These are phyloP conservation scores for Trichoderma citrinoviride DNA, from an alignment of 2,329 filamentous ascomycete species.

Conservation along the genomic window DNA sequence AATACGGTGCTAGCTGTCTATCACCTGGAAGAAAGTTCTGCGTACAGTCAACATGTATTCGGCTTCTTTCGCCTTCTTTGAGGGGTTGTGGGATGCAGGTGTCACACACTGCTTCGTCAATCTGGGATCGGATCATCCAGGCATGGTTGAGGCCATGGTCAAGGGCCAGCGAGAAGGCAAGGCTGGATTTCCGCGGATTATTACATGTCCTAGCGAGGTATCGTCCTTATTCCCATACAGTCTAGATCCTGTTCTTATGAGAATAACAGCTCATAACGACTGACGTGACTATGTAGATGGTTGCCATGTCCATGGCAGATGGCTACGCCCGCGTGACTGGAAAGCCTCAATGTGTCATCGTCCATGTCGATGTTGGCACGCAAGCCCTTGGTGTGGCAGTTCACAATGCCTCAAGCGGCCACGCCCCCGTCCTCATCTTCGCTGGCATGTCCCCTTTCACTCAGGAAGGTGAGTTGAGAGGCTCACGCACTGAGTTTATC, in stretches of 20 bases:
- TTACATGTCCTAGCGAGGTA: slow-evolving; percentile 6
- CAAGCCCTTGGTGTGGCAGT: not conserved
- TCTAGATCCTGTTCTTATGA: not conserved
- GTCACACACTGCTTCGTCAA: slow-evolving; percentile 6
- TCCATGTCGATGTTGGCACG: not conserved
- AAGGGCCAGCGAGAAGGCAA: not conserved
- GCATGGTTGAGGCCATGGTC: not conserved
- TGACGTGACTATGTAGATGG: not conserved
- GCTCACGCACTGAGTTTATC: not conserved
- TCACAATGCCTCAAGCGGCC: not conserved
- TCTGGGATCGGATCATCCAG: slow-evolving; percentile 4
- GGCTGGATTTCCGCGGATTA: not conserved
- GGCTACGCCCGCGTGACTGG: not conserved
- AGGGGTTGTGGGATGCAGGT: not conserved
- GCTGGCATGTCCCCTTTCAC: slow-evolving; percentile 1
- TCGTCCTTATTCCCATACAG: not conserved
- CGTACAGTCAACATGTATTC: not conserved
- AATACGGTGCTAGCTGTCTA: not conserved
- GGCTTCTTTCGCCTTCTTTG: not conserved
- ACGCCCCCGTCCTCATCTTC: not conserved
- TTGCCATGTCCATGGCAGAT: slow-evolving; percentile 6
- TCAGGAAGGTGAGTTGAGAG: not conserved
- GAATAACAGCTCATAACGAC: not conserved
- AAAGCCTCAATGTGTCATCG: slow-evolving; percentile 3
- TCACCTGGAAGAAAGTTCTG: not conserved